Percentiles rank a stretch among this genome's conserved stretches.
Conservation (phyloP, 257 asterid genomes). For the Petunia secreta region DNA sequence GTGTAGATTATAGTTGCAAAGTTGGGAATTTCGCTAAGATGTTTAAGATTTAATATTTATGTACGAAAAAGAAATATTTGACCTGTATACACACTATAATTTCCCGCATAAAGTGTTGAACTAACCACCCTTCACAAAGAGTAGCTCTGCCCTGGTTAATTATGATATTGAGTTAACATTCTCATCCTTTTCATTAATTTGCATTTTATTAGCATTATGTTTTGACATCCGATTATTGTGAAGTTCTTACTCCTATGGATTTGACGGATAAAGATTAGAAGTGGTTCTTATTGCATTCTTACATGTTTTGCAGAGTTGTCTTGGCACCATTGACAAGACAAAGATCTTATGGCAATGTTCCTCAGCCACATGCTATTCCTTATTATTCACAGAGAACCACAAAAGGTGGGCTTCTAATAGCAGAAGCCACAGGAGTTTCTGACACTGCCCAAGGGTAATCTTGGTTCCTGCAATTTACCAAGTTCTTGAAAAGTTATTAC, state of each 20-base stretch:
- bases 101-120: too few relatives aligned
- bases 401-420: constrained; percentile 56
- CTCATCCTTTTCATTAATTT: neutral
- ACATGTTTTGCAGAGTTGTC: constrained; percentile 48
- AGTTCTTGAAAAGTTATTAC: neutral
- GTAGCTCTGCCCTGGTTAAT: neutral
- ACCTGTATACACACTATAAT: too few relatives aligned
- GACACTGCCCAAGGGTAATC: constrained; percentile 39
- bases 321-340: constrained; percentile 72
- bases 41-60: too few relatives aligned
- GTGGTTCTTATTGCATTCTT: too few relatives aligned
- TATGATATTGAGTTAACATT: neutral
- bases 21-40: too few relatives aligned
- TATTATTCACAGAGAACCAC: constrained; percentile 70
- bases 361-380: constrained; percentile 69
- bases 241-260: neutral
- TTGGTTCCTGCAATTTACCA: neutral
- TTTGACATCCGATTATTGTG: neutral
- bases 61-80: too few relatives aligned
- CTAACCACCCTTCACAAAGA: too few relatives aligned
- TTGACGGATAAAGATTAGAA: too few relatives aligned
- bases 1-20: neutral
- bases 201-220: neutral
- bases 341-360: constrained; percentile 58
- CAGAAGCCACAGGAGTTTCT: constrained; percentile 65